Conservation (phyloP, 306 rosid species). For the Cercis canadensis region DNA sequence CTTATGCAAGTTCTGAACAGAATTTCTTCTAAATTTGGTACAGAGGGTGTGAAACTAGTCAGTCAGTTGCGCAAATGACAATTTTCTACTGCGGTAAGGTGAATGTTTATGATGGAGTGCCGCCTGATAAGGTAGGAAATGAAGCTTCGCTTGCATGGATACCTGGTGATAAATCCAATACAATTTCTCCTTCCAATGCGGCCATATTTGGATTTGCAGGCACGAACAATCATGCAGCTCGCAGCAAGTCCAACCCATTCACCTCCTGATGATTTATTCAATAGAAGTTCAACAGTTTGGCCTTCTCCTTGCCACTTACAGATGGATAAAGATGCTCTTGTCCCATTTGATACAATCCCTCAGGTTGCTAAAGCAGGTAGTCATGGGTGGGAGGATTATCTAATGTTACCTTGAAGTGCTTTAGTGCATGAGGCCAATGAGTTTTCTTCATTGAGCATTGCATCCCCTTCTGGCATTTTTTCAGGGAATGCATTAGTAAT, state of each 20-base stretch:
- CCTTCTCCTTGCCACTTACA: constrained; percentile 58
- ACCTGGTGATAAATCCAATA: constrained; percentile 46
- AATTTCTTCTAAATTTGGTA: constrained; percentile 44
- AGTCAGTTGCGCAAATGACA: constrained; percentile 77
- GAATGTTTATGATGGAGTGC: constrained; percentile 90
- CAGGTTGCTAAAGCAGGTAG: constrained; percentile 78
- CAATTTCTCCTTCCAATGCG: constrained; percentile 45
- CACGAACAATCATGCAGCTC: constrained; percentile 84
- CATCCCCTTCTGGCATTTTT: constrained; percentile 18
- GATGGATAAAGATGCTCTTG: constrained; percentile 53
- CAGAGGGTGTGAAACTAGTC: constrained; percentile 68
- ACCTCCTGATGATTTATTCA: constrained; percentile 55
- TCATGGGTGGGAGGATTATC: constrained; percentile 21
- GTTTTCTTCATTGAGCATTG: constrained; percentile 12
- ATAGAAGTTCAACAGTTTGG: constrained; percentile 55
- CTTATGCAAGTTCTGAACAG: constrained; percentile 20
- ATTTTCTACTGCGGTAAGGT: constrained; percentile 97
- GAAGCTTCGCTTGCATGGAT: constrained; percentile 46
- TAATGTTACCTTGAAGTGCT: constrained; percentile 17
- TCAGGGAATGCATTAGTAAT: constrained; percentile 27
- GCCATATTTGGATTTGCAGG: constrained; percentile 75
- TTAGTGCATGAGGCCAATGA: constrained; percentile 17
- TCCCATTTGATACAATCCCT: constrained; percentile 54
- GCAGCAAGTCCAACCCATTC: constrained; percentile 74
- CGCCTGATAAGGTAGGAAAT: constrained; percentile 90